These are phyloP conservation scores for Cladorrhinum samala DNA, from an alignment of 495 filamentous ascomycete species.

Conservation along the genomic window DNA sequence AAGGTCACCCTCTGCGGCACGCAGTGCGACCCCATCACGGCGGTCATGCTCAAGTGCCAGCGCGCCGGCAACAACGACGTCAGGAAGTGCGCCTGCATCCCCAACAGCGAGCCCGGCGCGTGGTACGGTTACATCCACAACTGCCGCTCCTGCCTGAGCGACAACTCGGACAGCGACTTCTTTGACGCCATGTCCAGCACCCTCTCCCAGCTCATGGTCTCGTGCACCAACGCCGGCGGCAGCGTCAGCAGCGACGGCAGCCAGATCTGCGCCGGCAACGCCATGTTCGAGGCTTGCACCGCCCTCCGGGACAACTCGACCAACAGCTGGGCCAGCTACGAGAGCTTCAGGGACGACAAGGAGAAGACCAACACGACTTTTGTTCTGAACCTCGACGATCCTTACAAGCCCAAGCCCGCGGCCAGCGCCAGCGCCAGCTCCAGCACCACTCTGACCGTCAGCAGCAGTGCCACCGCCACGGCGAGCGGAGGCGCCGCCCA, in stretches of 20 bases:
- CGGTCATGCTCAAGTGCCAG: neutral
- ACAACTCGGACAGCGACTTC: neutral
- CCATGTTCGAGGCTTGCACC: neutral
- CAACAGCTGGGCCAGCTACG: neutral
- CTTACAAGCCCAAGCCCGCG: neutral
- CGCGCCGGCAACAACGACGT: neutral
- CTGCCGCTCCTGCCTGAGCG: neutral
- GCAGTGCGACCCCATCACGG: neutral
- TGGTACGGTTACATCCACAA: slow-evolving; percentile 1
- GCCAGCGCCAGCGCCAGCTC: neutral
- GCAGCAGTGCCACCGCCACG: neutral
- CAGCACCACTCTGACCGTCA: neutral
- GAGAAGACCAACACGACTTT: neutral
- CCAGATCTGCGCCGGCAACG: neutral
- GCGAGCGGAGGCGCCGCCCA: neutral
- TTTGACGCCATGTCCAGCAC: neutral
- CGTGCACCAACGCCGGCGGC: neutral
- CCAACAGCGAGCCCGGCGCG: neutral
- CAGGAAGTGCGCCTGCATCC: neutral
- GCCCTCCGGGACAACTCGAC: neutral
- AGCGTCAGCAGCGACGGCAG: neutral
- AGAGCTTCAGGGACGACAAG: neutral
- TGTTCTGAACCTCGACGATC: neutral
- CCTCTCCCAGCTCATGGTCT: neutral
- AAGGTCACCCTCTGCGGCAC: neutral